Percentiles rank a stretch among this genome's conserved stretches.
Conservation (phyloP, 805 yeast genomes). For the Hemisphaericaspora nanyangensis region DNA sequence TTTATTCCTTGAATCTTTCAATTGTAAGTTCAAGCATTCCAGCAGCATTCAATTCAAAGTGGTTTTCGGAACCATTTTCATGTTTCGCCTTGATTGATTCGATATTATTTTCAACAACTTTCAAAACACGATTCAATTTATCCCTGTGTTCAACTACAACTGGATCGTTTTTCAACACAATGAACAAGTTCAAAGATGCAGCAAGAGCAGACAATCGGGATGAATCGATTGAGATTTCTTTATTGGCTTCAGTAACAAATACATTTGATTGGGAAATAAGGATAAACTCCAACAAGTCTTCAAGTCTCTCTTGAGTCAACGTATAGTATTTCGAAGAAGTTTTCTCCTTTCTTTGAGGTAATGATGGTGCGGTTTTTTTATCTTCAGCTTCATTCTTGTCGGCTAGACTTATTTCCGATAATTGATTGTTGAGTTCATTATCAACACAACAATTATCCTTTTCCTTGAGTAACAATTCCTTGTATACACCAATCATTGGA, state of each 20-base stretch:
- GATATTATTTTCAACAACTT: constrained; percentile 13
- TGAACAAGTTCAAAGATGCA: constrained; percentile 54
- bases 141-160: constrained; percentile 12
- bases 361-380: constrained; percentile 19
- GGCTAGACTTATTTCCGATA: constrained; percentile 1
- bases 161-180: constrained; percentile 24
- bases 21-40: constrained; percentile 32
- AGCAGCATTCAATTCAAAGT: constrained; percentile 25
- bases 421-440: background rate
- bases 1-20: constrained; percentile 25
- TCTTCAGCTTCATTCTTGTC: constrained; percentile 9
- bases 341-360: constrained; percentile 31
- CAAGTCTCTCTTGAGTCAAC: constrained; percentile 39
- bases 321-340: constrained; percentile 32
- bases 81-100: constrained; percentile 12
- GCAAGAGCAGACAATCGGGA: constrained; percentile 41
- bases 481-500: constrained; percentile 62
- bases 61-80: constrained; percentile 4
- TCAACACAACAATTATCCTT: constrained; percentile 8
- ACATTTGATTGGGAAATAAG: constrained; percentile 33
- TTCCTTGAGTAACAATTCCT: constrained; percentile 53
- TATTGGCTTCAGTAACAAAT: constrained; percentile 18
- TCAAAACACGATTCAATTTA: constrained; percentile 13
- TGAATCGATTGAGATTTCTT: constrained; percentile 17
- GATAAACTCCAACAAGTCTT: constrained; percentile 41